Evolutionary conservation across 2,329 filamentous ascomycete genomes (phyloP), one percentile per base, ranked within the genome.

Genomic region (Tolypocladium ovalisporum): DNA sequence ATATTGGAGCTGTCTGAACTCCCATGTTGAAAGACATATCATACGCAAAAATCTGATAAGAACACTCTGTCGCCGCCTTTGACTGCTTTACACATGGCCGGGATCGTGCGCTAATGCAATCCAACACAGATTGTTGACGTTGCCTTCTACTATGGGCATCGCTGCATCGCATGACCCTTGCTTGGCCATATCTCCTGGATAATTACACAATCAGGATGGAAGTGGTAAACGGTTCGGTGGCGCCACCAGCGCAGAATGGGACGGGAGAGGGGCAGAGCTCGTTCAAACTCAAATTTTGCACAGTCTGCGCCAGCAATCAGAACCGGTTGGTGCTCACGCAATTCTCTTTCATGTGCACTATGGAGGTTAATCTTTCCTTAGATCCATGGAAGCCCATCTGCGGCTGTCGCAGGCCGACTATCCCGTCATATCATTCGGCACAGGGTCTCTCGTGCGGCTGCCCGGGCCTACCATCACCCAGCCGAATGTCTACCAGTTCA

Each of bases 401-500:
- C 89, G 90, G 61, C 86, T 99, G 37, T 90, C 94, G 5, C 83
- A 88, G 59, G 89, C 90, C 53, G 76, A 86, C 54, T 97, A 94
- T 68, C 94, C 94, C n/a, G 93, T 96, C 64, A 95, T 97, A 65
- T 97, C 93, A 22, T 99, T 97, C 71, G 94, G 94, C 61, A 99
- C 94, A 0, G 94, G 94, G 57, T 96, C 91, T 22, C 85, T 96
- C 22, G 94, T 99, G 64, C 90, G 94, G 32, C 80, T 99, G 0
- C 94, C 94, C 0, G 94, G 94, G 0, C 93, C 94, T 1, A 88
- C 87, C 37, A 94, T 97, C 62, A 88, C 85, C 8, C 90, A 97
- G 70, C 94, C 94, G 54, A 99, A 99, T 70, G 92, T 97, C 66
- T 99, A 97, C 78, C 86, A 90, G 66, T 99, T 99, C 84, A 97